Base-by-base conservation (phyloP, 371 early-diverging fungal genomes). In the Phascolomyces articulosus region DNA sequence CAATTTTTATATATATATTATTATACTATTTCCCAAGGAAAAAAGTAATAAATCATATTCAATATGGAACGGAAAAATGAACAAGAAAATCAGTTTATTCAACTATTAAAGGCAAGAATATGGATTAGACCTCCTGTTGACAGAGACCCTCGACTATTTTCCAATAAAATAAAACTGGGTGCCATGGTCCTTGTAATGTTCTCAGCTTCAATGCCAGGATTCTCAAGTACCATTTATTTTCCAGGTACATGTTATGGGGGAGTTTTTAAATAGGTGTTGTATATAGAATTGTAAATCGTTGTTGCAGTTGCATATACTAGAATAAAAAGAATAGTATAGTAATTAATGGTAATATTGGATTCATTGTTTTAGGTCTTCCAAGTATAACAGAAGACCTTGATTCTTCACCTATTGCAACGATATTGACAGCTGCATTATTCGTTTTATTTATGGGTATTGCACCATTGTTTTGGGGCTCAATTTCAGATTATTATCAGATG, bases 401-500 rank as follows among this genome's bases (percentile, higher is more conserved):
- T 29, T 80, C 86, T 3, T 72, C 84, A 2, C 27, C 71, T 24
- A 82, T 79, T 9, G 74, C 78, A 16, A 83, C 85, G 53, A 84
- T 84, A 56, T 67, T 85, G 41, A 85, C 87, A 3, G 83, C 85
- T 13, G 83, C 86, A 4, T 61, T 84, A 13, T 88, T 86, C 51
- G 73, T 86, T 26, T 68, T 88, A 24, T 73, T 78, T 34, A 80
- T 85, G 79, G 88, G 86, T 20, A 78, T 88, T 53, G 78, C 82
- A 28, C 87, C 88, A 28, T 65, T 93, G 0, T 64, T 90, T 21
- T 91, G 87, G 87, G 90, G 87, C 21, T 80, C 86, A 2, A 29
- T 87, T n/a, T 87, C 91, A 0, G 93, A 93, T 67, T 60, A 58
- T 6, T 83, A 77, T 63, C 80, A 85, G 10, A 48, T 76, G 11